Percentiles rank a stretch among this genome's conserved stretches.
These are phyloP conservation scores for Pythium dissotocum DNA, from an alignment of 352 stramenopile genomes.

Conservation along the genomic window DNA sequence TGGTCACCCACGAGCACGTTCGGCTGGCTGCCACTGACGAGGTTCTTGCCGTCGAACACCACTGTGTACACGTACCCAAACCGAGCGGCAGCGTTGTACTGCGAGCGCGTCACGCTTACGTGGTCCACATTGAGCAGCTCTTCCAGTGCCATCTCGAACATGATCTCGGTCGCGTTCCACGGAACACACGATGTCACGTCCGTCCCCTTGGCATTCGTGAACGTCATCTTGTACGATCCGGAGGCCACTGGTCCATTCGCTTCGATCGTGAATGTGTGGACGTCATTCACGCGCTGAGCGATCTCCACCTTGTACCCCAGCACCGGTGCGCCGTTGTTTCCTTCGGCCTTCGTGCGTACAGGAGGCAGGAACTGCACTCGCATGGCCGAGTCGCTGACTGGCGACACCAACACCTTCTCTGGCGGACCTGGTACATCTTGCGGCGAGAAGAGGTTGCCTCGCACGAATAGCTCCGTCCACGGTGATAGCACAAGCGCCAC, in stretches of 20 bases:
- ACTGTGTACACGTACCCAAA: slow-evolving; percentile 76
- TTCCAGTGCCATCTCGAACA: slow-evolving; percentile 72
- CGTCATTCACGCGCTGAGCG: slow-evolving; percentile 61
- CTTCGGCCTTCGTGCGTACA: slow-evolving; percentile 56
- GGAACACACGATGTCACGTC: slow-evolving; percentile 53
- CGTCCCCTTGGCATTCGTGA: slow-evolving; percentile 39
- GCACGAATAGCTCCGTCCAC: background rate
- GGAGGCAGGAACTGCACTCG: slow-evolving; percentile 66
- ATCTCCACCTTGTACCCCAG: slow-evolving; percentile 81
- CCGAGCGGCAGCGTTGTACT: slow-evolving; percentile 35
- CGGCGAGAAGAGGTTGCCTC: slow-evolving; percentile 50
- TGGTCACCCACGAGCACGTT: slow-evolving; percentile 53
- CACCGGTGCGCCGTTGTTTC: slow-evolving; percentile 67
- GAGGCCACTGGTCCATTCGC: slow-evolving; percentile 52
- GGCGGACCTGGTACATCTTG: slow-evolving; percentile 67
- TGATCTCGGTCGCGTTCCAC: slow-evolving; percentile 69
- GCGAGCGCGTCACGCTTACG: slow-evolving; percentile 57
- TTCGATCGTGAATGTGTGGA: slow-evolving; percentile 69
- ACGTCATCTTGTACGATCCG: slow-evolving; percentile 60
- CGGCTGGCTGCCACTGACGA: slow-evolving; percentile 56
- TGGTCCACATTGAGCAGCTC: slow-evolving; percentile 66
- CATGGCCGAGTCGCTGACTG: slow-evolving; percentile 49
- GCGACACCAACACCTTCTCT: slow-evolving; percentile 55
- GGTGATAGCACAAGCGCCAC: background rate
- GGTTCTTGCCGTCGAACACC: slow-evolving; percentile 62